Base-by-base conservation (phyloP, 2,329 filamentous ascomycete species). In the Blastomyces emzantsi region DNA sequence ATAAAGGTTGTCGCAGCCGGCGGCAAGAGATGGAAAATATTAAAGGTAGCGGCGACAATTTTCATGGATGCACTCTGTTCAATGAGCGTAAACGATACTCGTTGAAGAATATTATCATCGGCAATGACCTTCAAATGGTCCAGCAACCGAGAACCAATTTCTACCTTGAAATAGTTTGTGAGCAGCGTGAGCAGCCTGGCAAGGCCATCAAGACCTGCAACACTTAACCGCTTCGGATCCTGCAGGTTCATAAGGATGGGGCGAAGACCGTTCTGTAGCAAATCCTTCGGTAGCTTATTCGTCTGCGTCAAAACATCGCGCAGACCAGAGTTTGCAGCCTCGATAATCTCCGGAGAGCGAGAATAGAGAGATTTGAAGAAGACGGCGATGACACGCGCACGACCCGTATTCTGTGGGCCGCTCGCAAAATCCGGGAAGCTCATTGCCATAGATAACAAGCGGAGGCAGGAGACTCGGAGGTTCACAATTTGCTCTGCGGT, bases 361-460 rank as follows among this genome's bases (percentile, higher is more conserved):
- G 91, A 93, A 75, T 99, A 99, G 0, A 99, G 81, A 47, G 90
- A 95, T 73, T 97, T 97, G 83, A 99, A 99, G 78, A 99, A 99
- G 1, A 97, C 92, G 0, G 90, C 87, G 22, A 99, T 92, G 58
- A 97, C 96, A 55, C 85, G 81, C 65, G 81, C 78, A 65, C 82
- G 80, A 49, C 81, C 85, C 51, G 82, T 81, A 67, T 89, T 89
- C 58, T 86, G 86, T 47, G 86, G 83, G 1, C 85, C 87, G 62
- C 90, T 91, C 65, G 88, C 88, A 73, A 97, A 97, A 43, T 97
- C 93, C 5, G 93, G 90, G 72, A 96, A 94, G 54, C 87, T 85
- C 84, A 97, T 96, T 0, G 94, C 94, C 64, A 91, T 95, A 60
- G 92, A 96, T 47, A 99, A 80, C 49, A 99, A 87, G 66, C 89